A percentile compares a stretch with the other conserved stretches of the same genome.
phyloP scores from a whole-genome alignment of 768 basidiomycete genomes.

The Tricholomella constricta region DNA sequence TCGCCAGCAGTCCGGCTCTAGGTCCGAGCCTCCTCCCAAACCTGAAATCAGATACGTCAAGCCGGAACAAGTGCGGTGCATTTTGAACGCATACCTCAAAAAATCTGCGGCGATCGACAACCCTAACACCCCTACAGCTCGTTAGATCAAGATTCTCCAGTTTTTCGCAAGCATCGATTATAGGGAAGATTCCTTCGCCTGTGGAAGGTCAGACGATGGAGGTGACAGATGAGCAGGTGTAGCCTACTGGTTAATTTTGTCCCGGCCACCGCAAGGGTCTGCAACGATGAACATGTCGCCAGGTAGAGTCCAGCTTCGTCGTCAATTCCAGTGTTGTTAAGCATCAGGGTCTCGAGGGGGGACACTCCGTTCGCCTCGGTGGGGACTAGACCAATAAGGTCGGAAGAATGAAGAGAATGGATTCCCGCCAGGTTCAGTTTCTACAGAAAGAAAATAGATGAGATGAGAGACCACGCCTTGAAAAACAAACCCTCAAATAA shows the following conservation, averaged over 20 bases:
- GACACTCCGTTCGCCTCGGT: slow-evolving; percentile 33
- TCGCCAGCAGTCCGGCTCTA: neutral
- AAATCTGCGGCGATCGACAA: slow-evolving; percentile 62
- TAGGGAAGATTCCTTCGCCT: slow-evolving; percentile 57
- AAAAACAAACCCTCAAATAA: slow-evolving; percentile 21
- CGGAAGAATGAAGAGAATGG: slow-evolving; percentile 47
- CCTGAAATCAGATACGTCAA: slow-evolving; percentile 22
- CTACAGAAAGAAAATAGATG: slow-evolving; percentile 31
- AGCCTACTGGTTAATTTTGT: slow-evolving; percentile 62
- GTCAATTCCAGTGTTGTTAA: slow-evolving; percentile 65
- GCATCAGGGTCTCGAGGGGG: slow-evolving; percentile 46
- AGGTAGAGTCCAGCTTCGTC: slow-evolving; percentile 57
- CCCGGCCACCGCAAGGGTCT: slow-evolving; percentile 51
- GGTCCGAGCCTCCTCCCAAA: slow-evolving; percentile 29
- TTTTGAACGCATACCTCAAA: slow-evolving; percentile 51
- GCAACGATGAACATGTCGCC: slow-evolving; percentile 49
- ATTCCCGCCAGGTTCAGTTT: slow-evolving; percentile 61
- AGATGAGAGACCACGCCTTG: neutral
- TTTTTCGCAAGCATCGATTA: slow-evolving; percentile 58
- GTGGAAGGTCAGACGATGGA: neutral
- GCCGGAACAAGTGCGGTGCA: neutral
- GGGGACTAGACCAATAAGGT: slow-evolving; percentile 52
- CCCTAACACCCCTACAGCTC: slow-evolving; percentile 62
- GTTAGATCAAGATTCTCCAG: slow-evolving; percentile 63
- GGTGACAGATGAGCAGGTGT: neutral